Evolutionary conservation across 164 flowering plant genomes (phyloP).

Genomic region (Macadamia integrifolia): DNA sequence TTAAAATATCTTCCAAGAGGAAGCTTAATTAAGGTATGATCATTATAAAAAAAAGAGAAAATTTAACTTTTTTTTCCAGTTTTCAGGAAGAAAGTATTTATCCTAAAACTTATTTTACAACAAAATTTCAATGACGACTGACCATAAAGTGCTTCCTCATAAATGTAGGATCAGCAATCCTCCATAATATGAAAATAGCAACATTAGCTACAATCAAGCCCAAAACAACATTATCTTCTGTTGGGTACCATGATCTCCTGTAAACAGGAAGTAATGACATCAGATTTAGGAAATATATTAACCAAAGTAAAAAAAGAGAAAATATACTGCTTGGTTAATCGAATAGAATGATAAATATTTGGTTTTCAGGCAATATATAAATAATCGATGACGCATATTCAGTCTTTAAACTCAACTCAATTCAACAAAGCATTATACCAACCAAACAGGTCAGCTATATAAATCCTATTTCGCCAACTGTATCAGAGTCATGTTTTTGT

Average conservation of each 20-base stretch:
- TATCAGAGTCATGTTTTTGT: too few species aligned
- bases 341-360: neutral
- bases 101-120: neutral
- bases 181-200: slow-evolving; percentile 73
- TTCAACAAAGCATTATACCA: too few species aligned
- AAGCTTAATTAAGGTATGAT: neutral
- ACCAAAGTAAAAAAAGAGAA: neutral
- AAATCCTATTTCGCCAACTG: too few species aligned
- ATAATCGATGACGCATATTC: too few species aligned
- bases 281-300: neutral
- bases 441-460: too few species aligned
- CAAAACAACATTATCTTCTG: slow-evolving; percentile 36
- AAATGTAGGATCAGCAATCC: slow-evolving; percentile 45
- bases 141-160: slow-evolving; percentile 76
- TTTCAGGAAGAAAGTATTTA: too few species aligned
- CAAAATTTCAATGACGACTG: slow-evolving; percentile 13
- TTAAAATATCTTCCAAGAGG: neutral
- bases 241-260: slow-evolving; percentile 59
- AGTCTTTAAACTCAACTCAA: too few species aligned
- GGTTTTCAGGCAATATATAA: too few species aligned
- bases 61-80: too few species aligned
- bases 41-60: too few species aligned
- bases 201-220: slow-evolving; percentile 67
- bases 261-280: slow-evolving; percentile 11
- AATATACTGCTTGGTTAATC: neutral